Evolutionary conservation across 2,329 filamentous ascomycete species (phyloP).

Genomic region (Aspergillus quadrilineatus): DNA sequence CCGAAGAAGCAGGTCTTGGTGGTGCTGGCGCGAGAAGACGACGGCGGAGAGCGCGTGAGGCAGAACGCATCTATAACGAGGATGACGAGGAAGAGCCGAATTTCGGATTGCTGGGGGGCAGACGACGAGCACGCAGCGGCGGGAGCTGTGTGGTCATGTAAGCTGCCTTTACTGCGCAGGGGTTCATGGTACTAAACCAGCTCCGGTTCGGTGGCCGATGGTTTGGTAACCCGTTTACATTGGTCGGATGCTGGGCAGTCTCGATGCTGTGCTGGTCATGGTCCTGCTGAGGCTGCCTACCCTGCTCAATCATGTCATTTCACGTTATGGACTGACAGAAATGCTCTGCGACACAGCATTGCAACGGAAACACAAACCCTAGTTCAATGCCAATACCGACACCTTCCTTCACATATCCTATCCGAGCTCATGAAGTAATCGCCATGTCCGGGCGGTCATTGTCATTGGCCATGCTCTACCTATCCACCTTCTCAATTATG

Average conservation of each 20-base stretch:
- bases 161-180: constrained; percentile 23
- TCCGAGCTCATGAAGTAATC: too few species aligned
- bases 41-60: constrained; percentile 75
- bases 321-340: too few species aligned
- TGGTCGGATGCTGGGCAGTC: not conserved
- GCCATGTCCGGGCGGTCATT: too few species aligned
- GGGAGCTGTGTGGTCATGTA: constrained; percentile 64
- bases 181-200: too few species aligned
- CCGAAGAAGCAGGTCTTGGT: constrained; percentile 71
- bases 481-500: not conserved
- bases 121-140: constrained; percentile 63
- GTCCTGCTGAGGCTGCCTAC: constrained; percentile 14
- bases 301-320: not conserved
- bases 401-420: too few species aligned
- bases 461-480: too few species aligned
- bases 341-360: too few species aligned
- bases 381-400: too few species aligned
- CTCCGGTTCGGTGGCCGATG: not conserved
- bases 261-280: constrained; percentile 8
- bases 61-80: constrained; percentile 73
- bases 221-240: not conserved
- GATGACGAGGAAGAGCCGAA: constrained; percentile 68
- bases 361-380: too few species aligned
- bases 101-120: constrained; percentile 45
- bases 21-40: constrained; percentile 65